Conservation (phyloP, 768 basidiomycete genomes). For the Rhodosporidiobolus odoratus region DNA sequence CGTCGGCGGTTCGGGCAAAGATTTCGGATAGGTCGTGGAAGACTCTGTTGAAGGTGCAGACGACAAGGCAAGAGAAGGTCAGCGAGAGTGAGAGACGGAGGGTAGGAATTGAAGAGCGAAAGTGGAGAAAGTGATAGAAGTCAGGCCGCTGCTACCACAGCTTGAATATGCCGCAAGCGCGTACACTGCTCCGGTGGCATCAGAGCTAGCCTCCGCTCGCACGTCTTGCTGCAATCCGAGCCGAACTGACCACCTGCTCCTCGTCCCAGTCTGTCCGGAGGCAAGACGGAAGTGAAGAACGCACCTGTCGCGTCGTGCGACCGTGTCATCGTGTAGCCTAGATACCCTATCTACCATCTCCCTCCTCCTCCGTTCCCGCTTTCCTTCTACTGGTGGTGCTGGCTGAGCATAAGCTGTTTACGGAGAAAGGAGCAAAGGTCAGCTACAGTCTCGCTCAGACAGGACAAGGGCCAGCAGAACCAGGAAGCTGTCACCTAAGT, state of each 20-base stretch:
- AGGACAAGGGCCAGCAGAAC: too few relatives aligned
- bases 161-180: background rate
- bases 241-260: background rate
- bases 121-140: background rate
- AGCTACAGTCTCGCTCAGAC: background rate
- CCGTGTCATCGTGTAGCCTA: slow-evolving; percentile 48
- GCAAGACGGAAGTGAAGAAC: background rate
- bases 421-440: background rate
- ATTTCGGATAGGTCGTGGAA: slow-evolving; percentile 38
- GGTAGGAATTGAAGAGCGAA: background rate
- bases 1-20: slow-evolving; percentile 36
- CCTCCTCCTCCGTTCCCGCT: slow-evolving; percentile 49
- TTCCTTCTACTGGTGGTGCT: slow-evolving; percentile 29
- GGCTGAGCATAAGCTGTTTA: slow-evolving; percentile 3
- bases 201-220: too few relatives aligned
- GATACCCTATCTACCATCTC: slow-evolving; percentile 52
- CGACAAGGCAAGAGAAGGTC: background rate
- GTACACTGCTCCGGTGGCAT: too few relatives aligned
- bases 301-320: slow-evolving; percentile 39
- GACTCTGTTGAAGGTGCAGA: slow-evolving; percentile 9
- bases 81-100: background rate
- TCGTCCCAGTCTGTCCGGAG: background rate
- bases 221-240: too few relatives aligned
- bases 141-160: background rate
- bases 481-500: too few relatives aligned